These are phyloP conservation scores for Venturiaceae sp. DNA, from an alignment of 2,329 filamentous ascomycete species.

Conservation along the genomic window DNA sequence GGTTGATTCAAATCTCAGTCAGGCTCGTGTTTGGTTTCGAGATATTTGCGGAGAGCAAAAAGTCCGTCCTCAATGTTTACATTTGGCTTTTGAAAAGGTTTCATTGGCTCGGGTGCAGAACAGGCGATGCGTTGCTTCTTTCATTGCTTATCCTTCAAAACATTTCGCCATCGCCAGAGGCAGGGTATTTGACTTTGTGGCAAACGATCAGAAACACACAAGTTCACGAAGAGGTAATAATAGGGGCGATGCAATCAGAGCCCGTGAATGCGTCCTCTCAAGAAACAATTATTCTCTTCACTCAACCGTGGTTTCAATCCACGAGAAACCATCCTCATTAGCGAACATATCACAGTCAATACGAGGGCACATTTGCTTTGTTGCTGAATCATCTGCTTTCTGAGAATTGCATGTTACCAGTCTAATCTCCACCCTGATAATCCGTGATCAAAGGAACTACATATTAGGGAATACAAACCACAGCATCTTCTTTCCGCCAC, in stretches of 20 bases:
- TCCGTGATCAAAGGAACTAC: not conserved
- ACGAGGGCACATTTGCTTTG: not conserved
- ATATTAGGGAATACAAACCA: conserved; percentile 1
- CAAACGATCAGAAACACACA: not conserved
- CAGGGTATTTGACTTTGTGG: not conserved
- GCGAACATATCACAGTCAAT: not conserved
- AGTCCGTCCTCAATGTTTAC: not conserved
- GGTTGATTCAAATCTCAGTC: no score
- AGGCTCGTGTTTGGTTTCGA: not conserved
- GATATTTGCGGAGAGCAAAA: not conserved
- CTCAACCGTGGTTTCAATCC: not conserved
- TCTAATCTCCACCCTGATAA: not conserved
- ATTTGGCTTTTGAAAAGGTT: not conserved
- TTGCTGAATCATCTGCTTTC: not conserved
- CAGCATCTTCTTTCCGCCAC: not conserved
- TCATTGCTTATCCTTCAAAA: not conserved
- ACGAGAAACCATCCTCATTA: not conserved
- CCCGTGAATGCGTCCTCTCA: not conserved
- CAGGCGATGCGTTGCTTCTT: not conserved
- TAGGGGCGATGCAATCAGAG: no score
- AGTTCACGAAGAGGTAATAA: not conserved
- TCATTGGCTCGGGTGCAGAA: not conserved
- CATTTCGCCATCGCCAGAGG: not conserved
- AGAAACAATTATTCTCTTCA: not conserved
- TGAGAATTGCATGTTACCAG: not conserved